Evolutionary conservation across 1,284 basidiomycete species (phyloP), one percentile per base, ranked within the genome.

Genomic region (Fistulinella cinereoalba): DNA sequence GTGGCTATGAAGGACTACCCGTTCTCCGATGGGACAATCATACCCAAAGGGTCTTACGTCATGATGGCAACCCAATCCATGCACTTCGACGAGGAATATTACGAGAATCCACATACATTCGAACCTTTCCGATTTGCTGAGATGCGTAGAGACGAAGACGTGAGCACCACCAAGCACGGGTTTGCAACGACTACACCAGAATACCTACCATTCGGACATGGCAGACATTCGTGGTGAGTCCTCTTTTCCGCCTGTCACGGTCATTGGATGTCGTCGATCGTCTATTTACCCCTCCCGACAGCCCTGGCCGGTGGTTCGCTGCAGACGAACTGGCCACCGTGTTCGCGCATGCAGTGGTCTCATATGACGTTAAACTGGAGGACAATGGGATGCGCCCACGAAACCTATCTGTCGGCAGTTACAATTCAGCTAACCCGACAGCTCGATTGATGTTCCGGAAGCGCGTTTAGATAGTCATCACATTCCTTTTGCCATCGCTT

Each of bases 1-100:
- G 57, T 57, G 37, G 66, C 64, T 1, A 28, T 70, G 36, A 60
- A 65, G 36, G 65, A 68, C 8, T 64, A 66, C 47, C 68, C 63
- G 0, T 67, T 75, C 46, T 66, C 68, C 1, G 67, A 75, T 44
- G 75, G 73, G 4, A 66, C 67, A 0, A 50, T 62, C 22, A 44
- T 76, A 6, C 74, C 73, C 3, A 56, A 62, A 29, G 72, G 72
- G 7, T 46, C 62, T 0, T 43, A 53, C 13, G 40, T 73, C 23
- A 48, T 50, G 21, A 55, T 60, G 24, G 58, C 67, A 0, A 37
- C 52, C 1, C 32, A 41, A 12, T 36, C 58, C 1, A 46, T 52
- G 15, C 69, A 71, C 31, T 51, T 43, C 19, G 62, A 70, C 37
- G 34, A 46, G 1, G 42, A 44, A 4, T 46, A 59, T 15, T 68